These are phyloP conservation scores for Gynochthodes officinalis DNA, from an alignment of 257 asterid species.

Conservation along the genomic window DNA sequence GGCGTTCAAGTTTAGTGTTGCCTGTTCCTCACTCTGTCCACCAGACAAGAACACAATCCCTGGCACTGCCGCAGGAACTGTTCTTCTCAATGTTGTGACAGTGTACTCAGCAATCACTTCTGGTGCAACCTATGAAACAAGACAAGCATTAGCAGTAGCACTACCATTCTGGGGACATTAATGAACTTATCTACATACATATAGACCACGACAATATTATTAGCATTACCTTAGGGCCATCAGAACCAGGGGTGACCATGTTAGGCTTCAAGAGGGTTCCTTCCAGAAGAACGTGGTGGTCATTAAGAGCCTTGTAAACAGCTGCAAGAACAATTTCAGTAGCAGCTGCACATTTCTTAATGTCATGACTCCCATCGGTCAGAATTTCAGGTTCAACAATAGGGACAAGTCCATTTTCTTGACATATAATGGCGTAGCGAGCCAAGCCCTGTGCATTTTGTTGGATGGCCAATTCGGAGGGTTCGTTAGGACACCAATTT, in stretches of 20 bases:
- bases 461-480: slow-evolving; percentile 68
- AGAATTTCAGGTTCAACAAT: slow-evolving; percentile 85
- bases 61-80: slow-evolving; percentile 91
- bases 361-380: slow-evolving; percentile 69
- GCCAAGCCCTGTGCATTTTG: slow-evolving; percentile 90
- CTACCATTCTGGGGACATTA: too few relatives aligned
- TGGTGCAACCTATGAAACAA: slow-evolving; percentile 46
- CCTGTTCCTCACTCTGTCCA: slow-evolving; percentile 91
- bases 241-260: slow-evolving; percentile 91
- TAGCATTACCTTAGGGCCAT: slow-evolving; percentile 73
- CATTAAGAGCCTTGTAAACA: slow-evolving; percentile 77
- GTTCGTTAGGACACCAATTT: slow-evolving; percentile 74
- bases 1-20: slow-evolving; percentile 60
- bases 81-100: slow-evolving; percentile 60
- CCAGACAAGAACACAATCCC: slow-evolving; percentile 83
- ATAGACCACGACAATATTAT: too few relatives aligned
- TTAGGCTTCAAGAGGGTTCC: slow-evolving; percentile 90
- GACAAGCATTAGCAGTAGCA: too few relatives aligned
- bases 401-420: slow-evolving; percentile 88
- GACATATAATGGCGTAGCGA: slow-evolving; percentile 83
- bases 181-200: too few relatives aligned
- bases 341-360: slow-evolving; percentile 65
- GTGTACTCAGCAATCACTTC: slow-evolving; percentile 77
- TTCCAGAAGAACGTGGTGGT: slow-evolving; percentile 83
- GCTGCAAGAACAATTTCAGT: slow-evolving; percentile 78